Evolutionary conservation across 768 basidiomycete genomes (phyloP), one percentile per base, ranked within the genome.

Genomic region (Leucosporidium yakuticum): DNA sequence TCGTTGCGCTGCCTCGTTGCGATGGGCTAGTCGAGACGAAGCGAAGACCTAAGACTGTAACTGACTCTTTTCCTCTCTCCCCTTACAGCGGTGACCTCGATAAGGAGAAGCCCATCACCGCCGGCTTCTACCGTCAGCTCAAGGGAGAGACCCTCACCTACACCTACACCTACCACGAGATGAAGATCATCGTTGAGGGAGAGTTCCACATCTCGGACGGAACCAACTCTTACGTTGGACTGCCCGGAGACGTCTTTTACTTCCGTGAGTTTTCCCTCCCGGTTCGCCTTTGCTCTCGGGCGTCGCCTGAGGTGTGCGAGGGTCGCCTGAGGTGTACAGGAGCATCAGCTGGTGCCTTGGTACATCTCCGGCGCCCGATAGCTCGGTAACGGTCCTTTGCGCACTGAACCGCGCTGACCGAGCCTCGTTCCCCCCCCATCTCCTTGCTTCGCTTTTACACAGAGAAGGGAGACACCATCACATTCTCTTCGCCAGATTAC

Each of bases 121-220:
- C 58, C n/a, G 58, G 58, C n/a, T 59, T 59, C 58, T 59, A 59
- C 58, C 58, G 58, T 15, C 58, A 59, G 39, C 25, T 27, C 4
- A 44, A 39, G 12, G 58, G 58, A 23, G 39, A 44, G n/a, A 21
- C 23, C 25, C 39, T 59, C 25, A 44, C 47, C n/a, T 59, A 59
- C 58, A 59, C 58, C n/a, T 59, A 59, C 58, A 39, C 23, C 39
- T 59, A 59, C 39, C 20, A 59, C n/a, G 58, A 59, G 39, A 59
- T 59, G 36, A 59, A 59, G 58, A 27, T 44, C 15, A 59, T 59
- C 39, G 39, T 59, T 15, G 58, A 59, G 58, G 58, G 58, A 2
- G 58, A 59, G 58, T 59, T 59, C 39, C 39, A 59, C 25, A 59
- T 59, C 39, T 25, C 14, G 8, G 58, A 59, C n/a, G 58, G 58